Evolutionary conservation across 129 eudicot species (phyloP).

Genomic region (Glebionis coronaria): DNA sequence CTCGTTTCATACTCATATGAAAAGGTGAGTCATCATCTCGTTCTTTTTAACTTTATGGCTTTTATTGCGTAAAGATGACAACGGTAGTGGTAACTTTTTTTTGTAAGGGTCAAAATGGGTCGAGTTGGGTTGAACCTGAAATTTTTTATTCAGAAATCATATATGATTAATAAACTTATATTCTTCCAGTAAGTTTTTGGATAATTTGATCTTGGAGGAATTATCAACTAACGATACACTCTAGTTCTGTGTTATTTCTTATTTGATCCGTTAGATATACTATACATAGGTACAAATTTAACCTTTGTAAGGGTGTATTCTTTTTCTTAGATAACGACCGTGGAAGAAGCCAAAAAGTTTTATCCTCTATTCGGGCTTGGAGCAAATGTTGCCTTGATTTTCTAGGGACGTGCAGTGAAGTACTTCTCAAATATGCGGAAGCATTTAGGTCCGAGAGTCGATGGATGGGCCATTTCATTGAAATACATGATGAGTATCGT

Average conservation of each 20-base stretch:
- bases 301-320: too few relatives aligned
- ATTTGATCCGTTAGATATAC: background rate
- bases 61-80: background rate
- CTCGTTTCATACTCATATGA: constrained; percentile 83
- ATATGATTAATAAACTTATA: too few relatives aligned
- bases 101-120: background rate
- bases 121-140: background rate
- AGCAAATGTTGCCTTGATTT: constrained; percentile 92
- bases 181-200: background rate
- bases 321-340: too few relatives aligned
- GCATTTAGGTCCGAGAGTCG: constrained; percentile 91
- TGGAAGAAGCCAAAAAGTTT: constrained; percentile 94
- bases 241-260: background rate
- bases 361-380: constrained; percentile 97
- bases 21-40: constrained; percentile 46
- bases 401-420: constrained; percentile 96
- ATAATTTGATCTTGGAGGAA: background rate
- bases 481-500: constrained; percentile 98
- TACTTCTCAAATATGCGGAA: constrained; percentile 83
- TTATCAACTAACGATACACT: background rate
- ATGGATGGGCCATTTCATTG: constrained; percentile 95
- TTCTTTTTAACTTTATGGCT: background rate
- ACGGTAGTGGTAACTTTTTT: background rate
- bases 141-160: background rate
- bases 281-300: too few relatives aligned